Base-by-base conservation (phyloP, 768 basidiomycete genomes). In the Boletus insuetus region DNA sequence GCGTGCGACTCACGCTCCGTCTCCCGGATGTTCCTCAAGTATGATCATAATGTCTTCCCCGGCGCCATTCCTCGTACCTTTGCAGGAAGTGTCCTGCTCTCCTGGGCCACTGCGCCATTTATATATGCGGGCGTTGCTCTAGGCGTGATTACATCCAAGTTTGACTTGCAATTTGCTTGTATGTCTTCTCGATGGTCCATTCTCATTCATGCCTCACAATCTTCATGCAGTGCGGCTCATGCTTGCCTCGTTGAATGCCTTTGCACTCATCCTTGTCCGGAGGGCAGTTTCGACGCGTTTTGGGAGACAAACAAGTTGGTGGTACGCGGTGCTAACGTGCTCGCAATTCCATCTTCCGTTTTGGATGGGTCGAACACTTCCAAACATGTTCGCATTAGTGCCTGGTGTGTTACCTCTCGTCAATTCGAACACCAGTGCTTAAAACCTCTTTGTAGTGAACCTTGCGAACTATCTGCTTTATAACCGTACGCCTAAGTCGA, bases 291-390 rank as follows among this genome's bases (percentile, higher is more conserved):
- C 79, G 0, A 70, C 71, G 12, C 82, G 87, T 19, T 96, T 87
- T 60, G 92, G 90, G 16, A 69, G 74, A 2, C 66, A 69, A 4
- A 79, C 85, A 0, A 76, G 83, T 14, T 63, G 78, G 16, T 77
- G 82, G 62, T 96, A 87, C 67, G 70, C 81, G 1, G 58, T 94
- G 0, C 67, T 97, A n/a, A 84, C 84, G 4, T 78, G 83, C 59
- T 83, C 87, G 0, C 94, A 96, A 65, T 98, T 97, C 66, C 97
- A 98, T 67, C 66, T 95, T 6, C 86, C 86, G 8, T 99, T 92
- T 69, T 98, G 93, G 87, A 91, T 94, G 78, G 86, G 94, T 3
- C 75, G 97, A 51, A 97, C 96, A 0, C 71, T 98, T 8, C 96
- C 97, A 2, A 99, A 98, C 69, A 96, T 94, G 86, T 85, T 94